Conservation (phyloP, 768 basidiomycete genomes). For the Candolleomyces eurysporus region DNA sequence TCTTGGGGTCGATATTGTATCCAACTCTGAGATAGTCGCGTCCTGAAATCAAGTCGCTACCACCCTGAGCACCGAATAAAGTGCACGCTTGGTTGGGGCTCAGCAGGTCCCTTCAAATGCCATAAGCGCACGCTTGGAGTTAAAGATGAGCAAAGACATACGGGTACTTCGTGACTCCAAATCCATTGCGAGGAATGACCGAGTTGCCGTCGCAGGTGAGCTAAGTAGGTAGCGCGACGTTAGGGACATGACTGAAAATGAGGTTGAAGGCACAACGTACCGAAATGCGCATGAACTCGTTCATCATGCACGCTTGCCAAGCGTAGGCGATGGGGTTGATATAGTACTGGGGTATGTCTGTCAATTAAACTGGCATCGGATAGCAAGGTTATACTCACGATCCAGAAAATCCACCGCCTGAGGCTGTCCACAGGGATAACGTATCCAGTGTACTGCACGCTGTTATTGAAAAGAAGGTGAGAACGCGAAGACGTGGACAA, state of each 20-base stretch:
- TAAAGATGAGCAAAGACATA: constrained; percentile 28
- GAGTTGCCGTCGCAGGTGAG: constrained; percentile 64
- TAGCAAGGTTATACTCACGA: constrained; percentile 41
- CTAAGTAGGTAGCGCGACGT: constrained; percentile 21
- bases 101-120: constrained; percentile 38
- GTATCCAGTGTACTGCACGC: constrained; percentile 68
- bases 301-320: constrained; percentile 79
- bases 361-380: neutral
- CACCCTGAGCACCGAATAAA: constrained; percentile 60
- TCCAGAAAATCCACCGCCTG: constrained; percentile 87
- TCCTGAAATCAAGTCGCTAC: constrained; percentile 56
- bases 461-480: constrained; percentile 11
- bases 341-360: constrained; percentile 50
- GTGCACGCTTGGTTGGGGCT: constrained; percentile 79
- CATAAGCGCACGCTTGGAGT: neutral
- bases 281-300: constrained; percentile 74
- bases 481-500: neutral
- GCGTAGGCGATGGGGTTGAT: constrained; percentile 77
- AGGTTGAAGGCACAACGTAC: constrained; percentile 37
- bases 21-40: constrained; percentile 57
- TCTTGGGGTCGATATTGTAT: constrained; percentile 44
- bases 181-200: constrained; percentile 64
- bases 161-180: constrained; percentile 57
- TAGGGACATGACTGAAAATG: constrained; percentile 6
- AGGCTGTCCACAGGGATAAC: constrained; percentile 65